A percentile compares a stretch with the other conserved stretches of the same genome.
These are phyloP conservation scores for Tulasnella sp. DNA, from an alignment of 768 basidiomycete genomes.

Conservation along the genomic window DNA sequence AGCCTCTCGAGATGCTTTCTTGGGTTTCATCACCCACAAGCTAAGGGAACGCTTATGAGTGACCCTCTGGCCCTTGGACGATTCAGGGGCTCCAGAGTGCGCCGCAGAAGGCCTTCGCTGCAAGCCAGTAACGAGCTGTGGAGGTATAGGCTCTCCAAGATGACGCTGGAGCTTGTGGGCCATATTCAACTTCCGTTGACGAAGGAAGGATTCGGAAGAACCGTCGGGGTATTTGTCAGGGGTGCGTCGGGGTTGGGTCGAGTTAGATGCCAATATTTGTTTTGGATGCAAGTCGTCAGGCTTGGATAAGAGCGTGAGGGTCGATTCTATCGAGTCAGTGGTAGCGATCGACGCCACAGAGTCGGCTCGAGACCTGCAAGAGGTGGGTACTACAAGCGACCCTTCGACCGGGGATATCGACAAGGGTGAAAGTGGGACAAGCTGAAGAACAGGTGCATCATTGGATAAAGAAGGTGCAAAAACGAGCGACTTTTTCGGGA, in stretches of 20 bases:
- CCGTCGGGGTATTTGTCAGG: no score
- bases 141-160: constrained; percentile 2
- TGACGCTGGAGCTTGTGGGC: not conserved
- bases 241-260: no score
- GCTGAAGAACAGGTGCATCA: not conserved
- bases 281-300: no score
- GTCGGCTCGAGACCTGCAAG: not conserved
- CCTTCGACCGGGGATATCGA: not conserved
- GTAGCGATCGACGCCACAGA: constrained; percentile 7
- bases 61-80: not conserved
- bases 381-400: no score
- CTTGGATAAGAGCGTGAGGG: not conserved
- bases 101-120: not conserved
- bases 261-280: no score
- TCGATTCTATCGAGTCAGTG: not conserved
- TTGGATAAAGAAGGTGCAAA: no score
- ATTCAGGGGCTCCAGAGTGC: not conserved
- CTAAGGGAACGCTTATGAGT: not conserved
- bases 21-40: not conserved
- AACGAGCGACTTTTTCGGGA: not conserved
- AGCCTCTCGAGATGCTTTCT: not conserved
- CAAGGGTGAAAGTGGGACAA: not conserved
- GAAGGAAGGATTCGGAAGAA: not conserved
- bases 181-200: not conserved
- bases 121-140: not conserved